These are phyloP conservation scores for Fusarium paranaense DNA, from an alignment of 2,329 filamentous ascomycete species.

Conservation along the genomic window DNA sequence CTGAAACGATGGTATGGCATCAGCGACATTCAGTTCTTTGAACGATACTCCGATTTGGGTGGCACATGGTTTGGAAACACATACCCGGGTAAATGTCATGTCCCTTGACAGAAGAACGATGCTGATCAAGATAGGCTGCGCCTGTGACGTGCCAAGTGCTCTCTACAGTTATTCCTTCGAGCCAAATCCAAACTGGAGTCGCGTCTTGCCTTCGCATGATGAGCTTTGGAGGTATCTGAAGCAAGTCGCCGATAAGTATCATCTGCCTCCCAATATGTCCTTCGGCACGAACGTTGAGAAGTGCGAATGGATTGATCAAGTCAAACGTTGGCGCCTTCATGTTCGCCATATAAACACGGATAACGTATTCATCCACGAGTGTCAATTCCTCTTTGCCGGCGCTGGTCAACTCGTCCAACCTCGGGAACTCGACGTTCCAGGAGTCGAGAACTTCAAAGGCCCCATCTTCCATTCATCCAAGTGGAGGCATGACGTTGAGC, in stretches of 20 bases:
- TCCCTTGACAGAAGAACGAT: not conserved
- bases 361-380: slow-evolving; percentile 49
- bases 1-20: not conserved
- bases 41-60: not conserved
- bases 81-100: not conserved
- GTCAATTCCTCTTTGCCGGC: slow-evolving; percentile 54
- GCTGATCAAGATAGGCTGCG: slow-evolving; percentile 40
- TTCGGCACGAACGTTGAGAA: slow-evolving; percentile 53
- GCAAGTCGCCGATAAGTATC: slow-evolving; percentile 60
- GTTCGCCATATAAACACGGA: slow-evolving; percentile 42
- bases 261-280: slow-evolving; percentile 52
- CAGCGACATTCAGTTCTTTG: not conserved
- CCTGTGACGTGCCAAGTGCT: slow-evolving; percentile 69
- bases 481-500: slow-evolving; percentile 53
- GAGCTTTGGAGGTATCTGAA: slow-evolving; percentile 71
- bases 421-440: slow-evolving; percentile 57
- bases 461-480: not conserved
- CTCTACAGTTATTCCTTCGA: slow-evolving; percentile 72
- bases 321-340: slow-evolving; percentile 50
- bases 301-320: slow-evolving; percentile 54
- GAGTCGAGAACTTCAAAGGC: slow-evolving; percentile 58
- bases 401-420: slow-evolving; percentile 51
- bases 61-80: not conserved
- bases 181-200: slow-evolving; percentile 70
- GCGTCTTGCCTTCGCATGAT: slow-evolving; percentile 64